phyloP scores from a whole-genome alignment of 2,329 filamentous ascomycete species.

The Fusarium veterinarium region DNA sequence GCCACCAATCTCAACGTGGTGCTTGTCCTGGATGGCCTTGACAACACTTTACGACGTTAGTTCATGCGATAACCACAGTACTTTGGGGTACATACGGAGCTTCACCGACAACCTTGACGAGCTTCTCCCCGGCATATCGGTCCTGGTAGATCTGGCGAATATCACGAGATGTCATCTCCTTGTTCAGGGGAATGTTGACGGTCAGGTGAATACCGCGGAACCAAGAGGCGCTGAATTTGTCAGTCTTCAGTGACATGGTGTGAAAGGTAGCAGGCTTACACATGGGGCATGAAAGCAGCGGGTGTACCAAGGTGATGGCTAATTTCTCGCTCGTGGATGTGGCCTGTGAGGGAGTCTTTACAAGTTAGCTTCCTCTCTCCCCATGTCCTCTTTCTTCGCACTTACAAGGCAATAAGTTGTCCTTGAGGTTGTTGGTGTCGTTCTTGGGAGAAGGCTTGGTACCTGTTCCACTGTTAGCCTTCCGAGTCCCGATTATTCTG shows the following conservation, averaged over 20 bases:
- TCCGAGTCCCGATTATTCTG: background rate
- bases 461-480: slow-evolving; percentile 81
- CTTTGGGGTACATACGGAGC: slow-evolving; percentile 66
- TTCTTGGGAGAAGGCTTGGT: slow-evolving; percentile 91
- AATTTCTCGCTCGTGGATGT: slow-evolving; percentile 95
- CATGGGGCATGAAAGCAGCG: slow-evolving; percentile 91
- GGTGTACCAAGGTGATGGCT: slow-evolving; percentile 77
- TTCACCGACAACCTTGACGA: slow-evolving; percentile 92
- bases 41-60: background rate
- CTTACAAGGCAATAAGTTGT: slow-evolving; percentile 84
- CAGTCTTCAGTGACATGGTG: background rate
- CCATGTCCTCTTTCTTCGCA: slow-evolving; percentile 49
- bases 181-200: slow-evolving; percentile 87
- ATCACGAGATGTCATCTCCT: slow-evolving; percentile 89
- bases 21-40: slow-evolving; percentile 84
- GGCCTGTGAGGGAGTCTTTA: slow-evolving; percentile 70
- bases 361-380: background rate
- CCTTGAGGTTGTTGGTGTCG: slow-evolving; percentile 81
- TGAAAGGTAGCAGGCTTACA: slow-evolving; percentile 50
- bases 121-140: slow-evolving; percentile 92
- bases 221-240: slow-evolving; percentile 73
- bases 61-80: background rate
- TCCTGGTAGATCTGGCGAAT: slow-evolving; percentile 96
- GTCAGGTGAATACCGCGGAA: slow-evolving; percentile 96
- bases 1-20: slow-evolving; percentile 92